phyloP scores from a whole-genome alignment of 1,284 basidiomycete genomes.

The Sphaerobolus stellatus region DNA sequence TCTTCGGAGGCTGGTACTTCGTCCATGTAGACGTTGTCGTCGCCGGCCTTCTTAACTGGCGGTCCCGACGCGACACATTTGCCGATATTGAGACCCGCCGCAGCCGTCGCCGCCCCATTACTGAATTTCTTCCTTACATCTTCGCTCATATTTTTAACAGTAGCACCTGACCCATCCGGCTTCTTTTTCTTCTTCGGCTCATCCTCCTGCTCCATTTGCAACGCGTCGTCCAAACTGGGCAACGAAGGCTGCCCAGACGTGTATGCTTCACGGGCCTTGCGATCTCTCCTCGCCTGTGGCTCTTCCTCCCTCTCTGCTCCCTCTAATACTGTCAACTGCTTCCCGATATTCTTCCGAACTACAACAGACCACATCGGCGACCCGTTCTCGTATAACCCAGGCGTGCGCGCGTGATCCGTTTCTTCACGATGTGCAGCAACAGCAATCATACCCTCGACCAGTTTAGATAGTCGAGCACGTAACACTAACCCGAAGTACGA shows the following conservation, averaged over 20 bases:
- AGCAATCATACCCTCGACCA: constrained; percentile 67
- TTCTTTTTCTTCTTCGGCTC: constrained; percentile 70
- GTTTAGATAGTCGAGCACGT: constrained; percentile 69
- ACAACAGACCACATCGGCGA: constrained; percentile 78
- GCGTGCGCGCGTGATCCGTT: constrained; percentile 66
- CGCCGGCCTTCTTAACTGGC: no score
- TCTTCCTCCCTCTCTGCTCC: constrained; percentile 80
- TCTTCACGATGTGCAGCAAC: constrained; percentile 71
- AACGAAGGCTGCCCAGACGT: constrained; percentile 38
- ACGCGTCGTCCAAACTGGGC: constrained; percentile 40
- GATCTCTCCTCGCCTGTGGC: constrained; percentile 63
- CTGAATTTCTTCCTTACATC: constrained; percentile 85
- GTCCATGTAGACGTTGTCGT: constrained; percentile 53
- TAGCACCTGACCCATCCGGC: constrained; percentile 79
- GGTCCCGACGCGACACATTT: constrained; percentile 76
- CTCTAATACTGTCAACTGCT: constrained; percentile 72
- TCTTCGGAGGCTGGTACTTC: constrained; percentile 57
- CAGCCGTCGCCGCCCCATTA: constrained; percentile 85
- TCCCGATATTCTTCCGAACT: constrained; percentile 70
- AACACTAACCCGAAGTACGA: constrained; percentile 79
- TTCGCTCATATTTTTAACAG: constrained; percentile 83
- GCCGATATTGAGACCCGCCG: constrained; percentile 70
- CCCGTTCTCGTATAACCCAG: constrained; percentile 60
- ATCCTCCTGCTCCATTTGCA: constrained; percentile 38
- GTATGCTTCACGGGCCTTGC: constrained; percentile 66